These are phyloP conservation scores for Apiospora kogelbergensis DNA, from an alignment of 2,329 filamentous ascomycete species.

Conservation along the genomic window DNA sequence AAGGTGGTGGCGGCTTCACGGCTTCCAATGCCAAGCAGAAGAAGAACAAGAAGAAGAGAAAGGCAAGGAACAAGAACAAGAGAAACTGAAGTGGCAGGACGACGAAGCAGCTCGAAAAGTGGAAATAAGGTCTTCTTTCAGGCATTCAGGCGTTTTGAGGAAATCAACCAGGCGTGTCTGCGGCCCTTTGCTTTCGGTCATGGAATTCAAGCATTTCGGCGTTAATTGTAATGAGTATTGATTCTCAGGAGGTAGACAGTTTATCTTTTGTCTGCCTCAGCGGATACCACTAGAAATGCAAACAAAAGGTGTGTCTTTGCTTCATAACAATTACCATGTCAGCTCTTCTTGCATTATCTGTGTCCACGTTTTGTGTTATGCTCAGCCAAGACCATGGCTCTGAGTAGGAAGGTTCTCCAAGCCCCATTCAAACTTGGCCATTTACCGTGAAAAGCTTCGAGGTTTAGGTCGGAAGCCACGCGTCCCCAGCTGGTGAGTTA, in stretches of 20 bases:
- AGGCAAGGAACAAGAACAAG: not conserved
- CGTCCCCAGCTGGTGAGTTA: not conserved
- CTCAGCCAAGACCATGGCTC: not conserved
- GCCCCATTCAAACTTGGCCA: not conserved
- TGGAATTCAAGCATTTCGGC: not conserved
- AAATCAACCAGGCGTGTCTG: not conserved
- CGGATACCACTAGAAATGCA: not conserved
- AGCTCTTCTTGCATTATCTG: not conserved
- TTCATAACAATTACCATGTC: not conserved
- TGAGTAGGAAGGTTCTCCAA: not conserved
- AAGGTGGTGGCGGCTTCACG: not conserved
- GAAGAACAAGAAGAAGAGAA: not conserved
- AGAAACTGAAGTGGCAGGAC: not conserved
- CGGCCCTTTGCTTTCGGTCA: not conserved
- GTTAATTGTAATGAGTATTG: not conserved
- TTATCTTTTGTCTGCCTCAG: not conserved
- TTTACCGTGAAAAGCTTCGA: too few species aligned
- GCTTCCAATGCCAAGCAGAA: not conserved
- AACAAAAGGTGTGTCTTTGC: not conserved
- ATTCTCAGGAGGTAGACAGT: not conserved
- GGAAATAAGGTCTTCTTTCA: not conserved
- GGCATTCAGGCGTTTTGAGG: slow-evolving; percentile 5
- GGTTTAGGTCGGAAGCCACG: not conserved
- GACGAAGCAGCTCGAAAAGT: not conserved
- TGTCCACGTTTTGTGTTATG: not conserved